phyloP scores from a whole-genome alignment of 163 green algal species.

The Chlamydomonas reinhardtii region DNA sequence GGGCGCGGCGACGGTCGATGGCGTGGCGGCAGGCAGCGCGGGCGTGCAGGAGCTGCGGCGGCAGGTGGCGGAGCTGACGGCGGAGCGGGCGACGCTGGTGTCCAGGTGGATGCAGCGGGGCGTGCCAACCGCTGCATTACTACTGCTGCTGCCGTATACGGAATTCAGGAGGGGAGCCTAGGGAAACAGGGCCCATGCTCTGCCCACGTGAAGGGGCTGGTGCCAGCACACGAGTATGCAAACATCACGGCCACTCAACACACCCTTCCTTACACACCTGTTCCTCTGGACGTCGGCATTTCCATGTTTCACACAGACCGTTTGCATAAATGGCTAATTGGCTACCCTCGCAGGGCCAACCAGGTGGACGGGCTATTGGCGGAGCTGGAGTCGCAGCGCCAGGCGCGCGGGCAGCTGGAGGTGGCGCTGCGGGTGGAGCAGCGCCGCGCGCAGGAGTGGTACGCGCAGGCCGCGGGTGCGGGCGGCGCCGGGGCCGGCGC shows the following conservation, averaged over 20 bases:
- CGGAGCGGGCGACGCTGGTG: constrained; percentile 3
- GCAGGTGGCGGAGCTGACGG: constrained; percentile 46
- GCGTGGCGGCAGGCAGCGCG: background rate
- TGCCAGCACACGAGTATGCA: no score
- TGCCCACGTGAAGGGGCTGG: no score
- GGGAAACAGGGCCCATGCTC: no score
- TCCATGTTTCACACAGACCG: no score
- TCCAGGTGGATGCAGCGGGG: background rate
- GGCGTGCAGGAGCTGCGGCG: constrained; percentile 17
- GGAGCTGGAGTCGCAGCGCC: constrained; percentile 17
- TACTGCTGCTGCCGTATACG: no score
- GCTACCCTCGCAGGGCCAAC: constrained; percentile 1
- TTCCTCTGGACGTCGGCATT: no score
- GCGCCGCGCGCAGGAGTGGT: constrained; percentile 47
- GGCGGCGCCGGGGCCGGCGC: background rate
- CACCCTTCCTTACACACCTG: no score
- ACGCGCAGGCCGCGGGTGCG: background rate
- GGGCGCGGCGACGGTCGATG: background rate
- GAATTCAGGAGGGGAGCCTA: no score
- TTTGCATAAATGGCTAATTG: no score
- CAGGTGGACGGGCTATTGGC: constrained; percentile 23
- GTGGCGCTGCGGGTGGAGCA: constrained; percentile 39
- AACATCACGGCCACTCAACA: no score
- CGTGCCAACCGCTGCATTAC: background rate
- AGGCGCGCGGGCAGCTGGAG: constrained; percentile 44